phyloP scores from a whole-genome alignment of 208 protist genomes.

The Leishmania arabica region DNA sequence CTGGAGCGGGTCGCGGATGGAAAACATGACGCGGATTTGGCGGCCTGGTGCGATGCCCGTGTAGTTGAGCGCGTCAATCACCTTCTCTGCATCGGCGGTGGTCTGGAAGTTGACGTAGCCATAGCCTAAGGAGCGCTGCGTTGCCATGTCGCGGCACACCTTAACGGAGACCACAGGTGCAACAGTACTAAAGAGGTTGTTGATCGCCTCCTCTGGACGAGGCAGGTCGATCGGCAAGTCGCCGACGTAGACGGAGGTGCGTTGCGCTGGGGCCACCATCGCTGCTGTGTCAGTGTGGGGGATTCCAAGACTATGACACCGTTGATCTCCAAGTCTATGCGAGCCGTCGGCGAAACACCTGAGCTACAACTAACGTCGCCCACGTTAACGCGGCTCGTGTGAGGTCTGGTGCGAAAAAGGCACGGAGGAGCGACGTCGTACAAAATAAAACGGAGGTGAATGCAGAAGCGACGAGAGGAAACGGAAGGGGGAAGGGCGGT shows the following conservation, averaged over 20 bases:
- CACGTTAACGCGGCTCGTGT: background rate
- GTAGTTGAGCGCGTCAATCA: conserved; percentile 96
- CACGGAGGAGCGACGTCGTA: background rate
- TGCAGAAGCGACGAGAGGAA: background rate
- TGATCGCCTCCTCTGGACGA: conserved; percentile 82
- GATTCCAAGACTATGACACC: background rate
- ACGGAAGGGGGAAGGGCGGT: background rate
- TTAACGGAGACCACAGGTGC: conserved; percentile 94
- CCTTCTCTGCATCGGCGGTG: conserved; percentile 93
- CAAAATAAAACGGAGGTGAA: background rate
- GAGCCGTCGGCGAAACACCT: background rate
- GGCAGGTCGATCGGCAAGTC: conserved; percentile 91
- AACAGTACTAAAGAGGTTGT: conserved; percentile 94
- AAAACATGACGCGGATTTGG: conserved; percentile 97
- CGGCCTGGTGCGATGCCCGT: conserved; percentile 77
- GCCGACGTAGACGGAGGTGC: conserved; percentile 94
- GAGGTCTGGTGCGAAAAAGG: background rate
- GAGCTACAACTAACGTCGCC: background rate
- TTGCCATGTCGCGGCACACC: conserved; percentile 95
- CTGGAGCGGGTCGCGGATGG: conserved; percentile 93
- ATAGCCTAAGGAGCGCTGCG: conserved; percentile 95
- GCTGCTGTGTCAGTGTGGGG: background rate
- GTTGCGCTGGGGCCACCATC: conserved; percentile 24
- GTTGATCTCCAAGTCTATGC: background rate
- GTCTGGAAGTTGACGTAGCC: conserved; percentile 98